phyloP scores from a whole-genome alignment of 495 filamentous ascomycete species.

The Trichoderma orchidacearum region DNA sequence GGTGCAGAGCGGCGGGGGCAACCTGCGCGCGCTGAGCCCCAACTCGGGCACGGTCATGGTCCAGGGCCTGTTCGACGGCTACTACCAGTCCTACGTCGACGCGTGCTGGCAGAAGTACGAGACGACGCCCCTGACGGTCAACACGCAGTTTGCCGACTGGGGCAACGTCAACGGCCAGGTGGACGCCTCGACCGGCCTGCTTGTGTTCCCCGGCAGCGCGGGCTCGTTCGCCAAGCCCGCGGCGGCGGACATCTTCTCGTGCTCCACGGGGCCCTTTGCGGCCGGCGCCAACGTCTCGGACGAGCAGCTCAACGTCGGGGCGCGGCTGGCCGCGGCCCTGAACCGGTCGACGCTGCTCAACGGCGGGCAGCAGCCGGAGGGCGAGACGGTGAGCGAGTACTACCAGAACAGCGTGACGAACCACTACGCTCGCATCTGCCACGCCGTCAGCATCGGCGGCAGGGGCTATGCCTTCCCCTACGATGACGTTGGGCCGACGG shows the following conservation, averaged over 20 bases:
- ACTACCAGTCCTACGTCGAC: constrained; percentile 51
- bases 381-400: constrained; percentile 28
- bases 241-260: constrained; percentile 54
- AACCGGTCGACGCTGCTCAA: constrained; percentile 50
- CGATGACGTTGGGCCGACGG: constrained; percentile 53
- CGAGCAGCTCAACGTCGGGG: constrained; percentile 39
- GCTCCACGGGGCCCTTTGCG: constrained; percentile 56
- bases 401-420: constrained; percentile 49
- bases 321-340: constrained; percentile 54
- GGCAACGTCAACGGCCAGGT: constrained; percentile 37
- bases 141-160: constrained; percentile 44
- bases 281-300: constrained; percentile 21
- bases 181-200: constrained; percentile 15
- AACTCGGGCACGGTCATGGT: constrained; percentile 46
- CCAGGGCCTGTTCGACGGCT: constrained; percentile 38
- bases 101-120: constrained; percentile 50
- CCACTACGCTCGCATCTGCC: constrained; percentile 56
- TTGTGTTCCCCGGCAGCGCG: constrained; percentile 33
- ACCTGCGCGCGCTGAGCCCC: constrained; percentile 51
- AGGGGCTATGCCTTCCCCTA: constrained; percentile 68
- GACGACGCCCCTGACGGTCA: constrained; percentile 33
- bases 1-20: constrained; percentile 22
- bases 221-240: constrained; percentile 42
- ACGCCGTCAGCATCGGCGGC: constrained; percentile 45
- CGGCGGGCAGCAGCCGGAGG: constrained; percentile 34